Conservation (phyloP, 2,329 filamentous ascomycete genomes). For the Septoria linicola region DNA sequence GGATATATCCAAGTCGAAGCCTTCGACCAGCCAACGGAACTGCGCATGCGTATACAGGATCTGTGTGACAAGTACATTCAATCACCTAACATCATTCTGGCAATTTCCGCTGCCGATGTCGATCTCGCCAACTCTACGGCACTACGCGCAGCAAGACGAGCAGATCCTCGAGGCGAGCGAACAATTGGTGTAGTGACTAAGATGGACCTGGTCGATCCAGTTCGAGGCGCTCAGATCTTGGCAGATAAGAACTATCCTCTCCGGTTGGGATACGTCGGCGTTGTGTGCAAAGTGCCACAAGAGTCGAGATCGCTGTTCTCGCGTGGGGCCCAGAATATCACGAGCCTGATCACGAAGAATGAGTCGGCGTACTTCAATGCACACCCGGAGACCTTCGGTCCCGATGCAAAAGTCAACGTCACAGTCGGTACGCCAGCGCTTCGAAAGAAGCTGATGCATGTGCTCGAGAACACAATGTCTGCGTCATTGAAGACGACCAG, state of each 20-base stretch:
- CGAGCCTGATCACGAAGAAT: constrained; percentile 78
- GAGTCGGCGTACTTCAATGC: constrained; percentile 83
- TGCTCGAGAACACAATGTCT: constrained; percentile 96
- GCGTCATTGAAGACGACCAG: constrained; percentile 83
- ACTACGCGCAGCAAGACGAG: constrained; percentile 80
- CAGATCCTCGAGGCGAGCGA: constrained; percentile 89
- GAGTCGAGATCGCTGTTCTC: constrained; percentile 72
- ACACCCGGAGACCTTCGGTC: constrained; percentile 77
- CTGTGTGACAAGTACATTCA: constrained; percentile 99
- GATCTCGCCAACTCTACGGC: constrained; percentile 96
- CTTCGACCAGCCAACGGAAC: constrained; percentile 80
- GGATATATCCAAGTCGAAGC: constrained; percentile 97
- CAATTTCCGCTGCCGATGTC: constrained; percentile 95
- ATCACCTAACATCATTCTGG: constrained; percentile 90
- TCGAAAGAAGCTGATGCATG: constrained; percentile 94
- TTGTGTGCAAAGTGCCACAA: constrained; percentile 78
- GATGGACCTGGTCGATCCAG: constrained; percentile 92
- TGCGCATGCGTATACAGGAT: constrained; percentile 94
- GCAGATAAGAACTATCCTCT: constrained; percentile 90
- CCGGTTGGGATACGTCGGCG: constrained; percentile 92
- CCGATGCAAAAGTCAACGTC: constrained; percentile 60
- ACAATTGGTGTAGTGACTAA: constrained; percentile 99
- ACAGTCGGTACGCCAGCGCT: constrained; percentile 81
- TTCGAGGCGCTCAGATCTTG: constrained; percentile 73
- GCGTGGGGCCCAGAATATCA: constrained; percentile 75